Percentiles rank a stretch among this genome's conserved stretches.
Evolutionary conservation across 805 yeast species (phyloP).

Genomic region (Saturnispora kantuleensis): DNA sequence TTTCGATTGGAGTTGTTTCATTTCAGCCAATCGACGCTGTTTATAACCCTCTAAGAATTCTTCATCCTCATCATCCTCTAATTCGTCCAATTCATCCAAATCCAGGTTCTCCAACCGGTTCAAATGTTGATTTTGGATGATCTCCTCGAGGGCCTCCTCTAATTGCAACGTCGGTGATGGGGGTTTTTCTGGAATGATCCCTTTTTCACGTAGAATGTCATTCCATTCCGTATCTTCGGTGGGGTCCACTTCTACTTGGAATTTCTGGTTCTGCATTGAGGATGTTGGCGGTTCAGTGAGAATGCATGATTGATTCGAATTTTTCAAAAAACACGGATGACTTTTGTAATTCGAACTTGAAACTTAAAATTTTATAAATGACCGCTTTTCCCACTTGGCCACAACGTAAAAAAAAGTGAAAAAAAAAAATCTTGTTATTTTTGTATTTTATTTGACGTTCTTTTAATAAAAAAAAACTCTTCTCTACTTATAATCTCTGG

Average conservation of each 20-base stretch:
- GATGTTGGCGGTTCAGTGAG: too few relatives aligned
- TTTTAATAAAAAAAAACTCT: too few relatives aligned
- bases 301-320: too few relatives aligned
- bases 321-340: too few relatives aligned
- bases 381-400: too few relatives aligned
- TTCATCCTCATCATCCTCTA: slow-evolving; percentile 91
- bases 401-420: too few relatives aligned
- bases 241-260: slow-evolving; percentile 85
- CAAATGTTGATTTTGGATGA: slow-evolving; percentile 67
- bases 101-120: slow-evolving; percentile 71
- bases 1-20: slow-evolving; percentile 45
- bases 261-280: slow-evolving; percentile 37
- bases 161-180: slow-evolving; percentile 80
- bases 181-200: slow-evolving; percentile 85
- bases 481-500: too few relatives aligned
- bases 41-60: slow-evolving; percentile 76
- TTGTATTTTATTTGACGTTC: too few relatives aligned
- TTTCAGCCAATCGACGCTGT: slow-evolving; percentile 65
- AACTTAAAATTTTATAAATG: background rate
- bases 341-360: background rate
- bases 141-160: slow-evolving; percentile 83
- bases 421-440: too few relatives aligned
- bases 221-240: slow-evolving; percentile 98
- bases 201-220: slow-evolving; percentile 82
- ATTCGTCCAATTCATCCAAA: slow-evolving; percentile 71